Evolutionary conservation across 2,329 filamentous ascomycete genomes (phyloP).

Genomic region (Alternaria sp.): DNA sequence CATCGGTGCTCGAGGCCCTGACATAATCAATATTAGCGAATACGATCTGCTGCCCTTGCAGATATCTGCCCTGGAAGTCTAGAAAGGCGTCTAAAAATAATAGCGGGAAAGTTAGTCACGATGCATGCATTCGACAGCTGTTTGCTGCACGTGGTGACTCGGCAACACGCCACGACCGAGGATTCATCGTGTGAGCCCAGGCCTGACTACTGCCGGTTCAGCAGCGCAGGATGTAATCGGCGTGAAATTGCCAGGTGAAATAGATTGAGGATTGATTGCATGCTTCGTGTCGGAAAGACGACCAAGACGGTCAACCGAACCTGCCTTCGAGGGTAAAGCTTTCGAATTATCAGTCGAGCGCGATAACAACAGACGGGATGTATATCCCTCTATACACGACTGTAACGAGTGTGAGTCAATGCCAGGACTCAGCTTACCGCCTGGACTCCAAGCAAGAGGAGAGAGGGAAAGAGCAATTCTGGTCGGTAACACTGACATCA

Average conservation of each 20-base stretch:
- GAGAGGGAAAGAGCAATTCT: not conserved
- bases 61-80: constrained; percentile 22
- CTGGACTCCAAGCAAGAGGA: not conserved
- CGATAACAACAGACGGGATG: not conserved
- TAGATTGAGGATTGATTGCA: constrained; percentile 49
- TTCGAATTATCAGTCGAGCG: not conserved
- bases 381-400: not conserved
- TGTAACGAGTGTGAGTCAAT: not conserved
- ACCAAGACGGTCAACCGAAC: constrained; percentile 23
- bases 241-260: constrained; percentile 23
- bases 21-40: constrained; percentile 39
- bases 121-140: constrained; percentile 12
- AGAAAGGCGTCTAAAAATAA: constrained; percentile 41
- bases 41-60: constrained; percentile 41
- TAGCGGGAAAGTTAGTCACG: constrained; percentile 23
- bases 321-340: not conserved
- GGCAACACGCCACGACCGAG: constrained; percentile 10
- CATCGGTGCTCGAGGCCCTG: constrained; percentile 32
- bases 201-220: constrained; percentile 30
- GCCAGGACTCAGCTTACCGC: not conserved
- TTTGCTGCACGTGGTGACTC: constrained; percentile 22
- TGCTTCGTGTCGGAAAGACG: constrained; percentile 30
- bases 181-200: constrained; percentile 34
- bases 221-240: constrained; percentile 31
- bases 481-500: not conserved